Evolutionary conservation across 2,329 filamentous ascomycete genomes (phyloP), one percentile per base, ranked within the genome.

Genomic region (Colletotrichum nymphaeae): DNA sequence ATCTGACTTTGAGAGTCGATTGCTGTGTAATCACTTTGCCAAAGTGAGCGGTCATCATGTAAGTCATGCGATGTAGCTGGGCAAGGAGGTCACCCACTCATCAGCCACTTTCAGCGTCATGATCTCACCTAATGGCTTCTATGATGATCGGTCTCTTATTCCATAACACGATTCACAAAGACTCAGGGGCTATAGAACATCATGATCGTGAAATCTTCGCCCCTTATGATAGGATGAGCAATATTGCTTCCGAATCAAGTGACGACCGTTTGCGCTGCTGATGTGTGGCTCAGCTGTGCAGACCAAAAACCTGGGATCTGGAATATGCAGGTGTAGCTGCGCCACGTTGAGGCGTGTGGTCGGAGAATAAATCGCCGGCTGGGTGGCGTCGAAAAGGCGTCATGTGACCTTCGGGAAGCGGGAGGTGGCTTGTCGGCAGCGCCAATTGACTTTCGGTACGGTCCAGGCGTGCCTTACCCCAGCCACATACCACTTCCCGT

Each of bases 271-370:
- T 63, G 5, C 46, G 49, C 62, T n/a, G 49, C 30, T 24, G 14
- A 9, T 46, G 62, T 64, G 62, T 64, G 62, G 62, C 62, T 64
- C 28, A 64, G 62, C 49, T 19, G 7, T 22, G 42, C 19, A 22
- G 19, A n/a, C 42, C 42, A 22, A 19, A 49, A 4, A 26, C 22
- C 30, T 16, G 58, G 24, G 22, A 16, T 26, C 1, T 26, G 26
- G 55, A 26, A 30, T 16, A 5, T 8, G 56, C 19, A 11, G 42
- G 42, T 5, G 19, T 1, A 26, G 32, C 57, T 60, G 57, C 57
- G 57, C 57, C 32, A 60, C 57, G 6, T 22, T n/a, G 55, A 16
- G 26, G 55, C 55, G 32, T 11, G 4, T 3, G 26, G 1, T 35
- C 7, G 57, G 22, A n/a, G 24, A 26, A 5, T 30, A 22, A 8